A percentile compares a stretch with the other conserved stretches of the same genome.
phyloP scores from a whole-genome alignment of 345 rosid genomes.

The Gossypium raimondii region DNA sequence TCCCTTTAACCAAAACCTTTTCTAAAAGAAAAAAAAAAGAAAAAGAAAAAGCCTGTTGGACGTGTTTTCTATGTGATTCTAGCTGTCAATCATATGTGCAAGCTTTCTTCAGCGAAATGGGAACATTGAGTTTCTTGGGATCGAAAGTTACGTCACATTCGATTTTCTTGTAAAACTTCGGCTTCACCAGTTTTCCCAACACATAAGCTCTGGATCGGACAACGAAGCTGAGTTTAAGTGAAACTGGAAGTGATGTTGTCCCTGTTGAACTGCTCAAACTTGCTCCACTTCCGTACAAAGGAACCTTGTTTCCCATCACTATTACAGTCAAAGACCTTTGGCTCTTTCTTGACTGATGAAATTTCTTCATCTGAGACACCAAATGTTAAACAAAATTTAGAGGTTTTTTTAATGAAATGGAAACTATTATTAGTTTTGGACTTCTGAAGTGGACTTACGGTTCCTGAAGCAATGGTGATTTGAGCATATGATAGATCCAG shows the following conservation, averaged over 20 bases:
- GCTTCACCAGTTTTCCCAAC: constrained; percentile 82
- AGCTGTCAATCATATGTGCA: constrained; percentile 45
- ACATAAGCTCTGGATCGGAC: constrained; percentile 79
- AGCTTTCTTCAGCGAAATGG: constrained; percentile 57
- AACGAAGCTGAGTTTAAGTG: constrained; percentile 49
- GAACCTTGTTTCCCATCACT: constrained; percentile 64
- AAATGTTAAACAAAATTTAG: constrained; percentile 2
- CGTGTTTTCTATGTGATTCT: constrained; percentile 4
- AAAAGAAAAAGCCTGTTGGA: neutral
- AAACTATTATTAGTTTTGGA: too few relatives aligned
- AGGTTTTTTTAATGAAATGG: neutral
- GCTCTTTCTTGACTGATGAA: constrained; percentile 80
- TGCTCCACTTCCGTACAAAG: constrained; percentile 82
- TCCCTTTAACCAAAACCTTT: neutral
- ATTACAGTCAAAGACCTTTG: constrained; percentile 49
- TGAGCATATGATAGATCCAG: constrained; percentile 65
- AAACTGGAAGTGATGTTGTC: constrained; percentile 50
- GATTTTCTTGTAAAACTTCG: constrained; percentile 66
- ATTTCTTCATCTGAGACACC: constrained; percentile 60
- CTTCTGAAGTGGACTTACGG: constrained; percentile 38
- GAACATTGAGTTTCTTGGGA: constrained; percentile 56
- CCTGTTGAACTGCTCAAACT: constrained; percentile 55
- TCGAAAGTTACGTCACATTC: constrained; percentile 58
- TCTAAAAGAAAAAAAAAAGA: neutral
- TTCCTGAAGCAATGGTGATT: constrained; percentile 68